Base-by-base conservation (phyloP, 2,329 filamentous ascomycete genomes). In the Trichoderma koningii region DNA sequence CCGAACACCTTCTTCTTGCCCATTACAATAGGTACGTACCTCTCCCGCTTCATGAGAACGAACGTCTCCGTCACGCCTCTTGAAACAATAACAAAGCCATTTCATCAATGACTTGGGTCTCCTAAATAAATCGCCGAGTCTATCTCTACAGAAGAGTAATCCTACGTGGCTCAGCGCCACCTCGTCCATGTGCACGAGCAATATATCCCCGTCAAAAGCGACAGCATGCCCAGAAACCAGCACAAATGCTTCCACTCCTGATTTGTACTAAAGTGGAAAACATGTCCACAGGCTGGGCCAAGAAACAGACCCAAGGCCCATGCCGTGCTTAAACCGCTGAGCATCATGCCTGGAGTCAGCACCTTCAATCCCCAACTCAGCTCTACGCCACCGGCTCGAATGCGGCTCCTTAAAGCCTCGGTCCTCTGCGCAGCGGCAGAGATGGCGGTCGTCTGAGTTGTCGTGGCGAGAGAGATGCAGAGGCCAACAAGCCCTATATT, bases 301-400 rank as follows among this genome's bases (percentile, higher is more conserved):
- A 66, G 23, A 23, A 66, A 66, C n/a, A 66, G 30, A 6, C 55
- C 57, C 21, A 62, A 30, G 23, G 64, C 64, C 64, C 64, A 66
- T 4, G 64, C 56, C 2, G 55, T 62, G 34, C 55, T 61, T 4
- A 66, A 30, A 15, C 64, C 64, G 34, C 64, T 66, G 12, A 66
- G 28, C 64, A 66, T 66, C 56, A 55, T 62, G 9, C 64, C 64
- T 7, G 64, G 57, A 30, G 64, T 62, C 12, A 66, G 15, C 14
- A 66, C 5, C n/a, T 38, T 55, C n/a, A 66, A 21, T 15, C 10
- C 23, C 64, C 64, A 66, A n/a, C 56, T 56, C 10, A 66, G 12
- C 42, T 61, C 56, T 3, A 30, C 23, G 3, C 57, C 64, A 10
- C 38, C 50, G 50, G 44, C 57, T 47, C 23, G 50, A 12, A 60